Evolutionary conservation across 2,329 filamentous ascomycete genomes (phyloP), one percentile per base, ranked within the genome.

Genomic region (Parastagonospora nodorum): DNA sequence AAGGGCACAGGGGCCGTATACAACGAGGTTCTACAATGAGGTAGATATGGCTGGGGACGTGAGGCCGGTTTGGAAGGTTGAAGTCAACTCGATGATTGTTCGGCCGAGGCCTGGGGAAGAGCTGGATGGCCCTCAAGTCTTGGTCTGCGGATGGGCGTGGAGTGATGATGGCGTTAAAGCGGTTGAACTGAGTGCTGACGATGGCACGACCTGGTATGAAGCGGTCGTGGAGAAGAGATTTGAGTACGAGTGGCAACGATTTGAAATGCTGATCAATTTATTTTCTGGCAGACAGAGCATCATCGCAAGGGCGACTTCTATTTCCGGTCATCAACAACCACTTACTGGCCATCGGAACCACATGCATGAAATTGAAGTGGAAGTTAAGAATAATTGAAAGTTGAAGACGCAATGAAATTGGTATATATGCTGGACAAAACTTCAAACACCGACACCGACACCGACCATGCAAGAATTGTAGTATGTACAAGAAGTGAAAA

Each of bases 11-110:
- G 62, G 63, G 4, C 59, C 63, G 6, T 72, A 60, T 41, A 69
- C 66, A 2, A 70, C 61, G 5, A 58, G 8, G 1, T 67, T 68
- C 39, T 70, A 69, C 38, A 70, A 70, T 19, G 60, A 61, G 38
- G 38, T 49, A 5, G 58, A 59, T 12, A 19, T 24, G 19, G 15
- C 14, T 11, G 19, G 37, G 12, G 8, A 9, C 5, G 28, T 46
- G 44, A 54, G 51, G 33, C 67, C 67, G 3, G 60, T 72, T 2
- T 71, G 64, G 66, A 37, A 57, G 8, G 50, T 67, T 1, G 60
- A 68, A 28, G 45, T 59, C 2, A 71, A 67, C 37, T 69, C 66
- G 7, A 65, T 71, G 49, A 64, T 72, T 30, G 51, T 58, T 2
- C 45, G 14, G 2, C 67, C 67, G 12, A 32, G 14, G 11, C 55